Evolutionary conservation across 2,329 filamentous ascomycete species (phyloP).

Genomic region (Diaporthe ilicicola): DNA sequence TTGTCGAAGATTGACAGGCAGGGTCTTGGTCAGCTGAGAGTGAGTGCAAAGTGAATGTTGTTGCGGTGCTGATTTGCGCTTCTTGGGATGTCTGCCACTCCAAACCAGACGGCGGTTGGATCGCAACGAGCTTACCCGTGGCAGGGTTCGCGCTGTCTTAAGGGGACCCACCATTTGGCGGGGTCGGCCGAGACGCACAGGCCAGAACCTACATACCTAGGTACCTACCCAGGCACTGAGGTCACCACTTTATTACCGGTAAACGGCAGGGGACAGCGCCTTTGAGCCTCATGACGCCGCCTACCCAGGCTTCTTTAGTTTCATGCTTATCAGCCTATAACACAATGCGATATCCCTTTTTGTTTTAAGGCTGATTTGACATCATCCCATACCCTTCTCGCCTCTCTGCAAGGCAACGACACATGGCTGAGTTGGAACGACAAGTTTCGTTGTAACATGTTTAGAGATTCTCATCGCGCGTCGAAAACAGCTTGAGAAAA

Average conservation of each 20-base stretch:
- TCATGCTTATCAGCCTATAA: background rate
- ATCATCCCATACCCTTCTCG: background rate
- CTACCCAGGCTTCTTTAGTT: background rate
- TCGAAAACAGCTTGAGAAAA: background rate
- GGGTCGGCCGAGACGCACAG: conserved; percentile 1
- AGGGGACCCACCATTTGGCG: background rate
- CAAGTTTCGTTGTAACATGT: background rate
- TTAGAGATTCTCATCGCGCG: no score
- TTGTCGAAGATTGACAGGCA: background rate
- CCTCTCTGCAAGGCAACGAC: background rate
- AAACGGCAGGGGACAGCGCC: background rate
- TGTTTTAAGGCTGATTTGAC: conserved; percentile 5
- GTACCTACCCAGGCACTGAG: no score
- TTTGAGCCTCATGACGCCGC: conserved; percentile 18
- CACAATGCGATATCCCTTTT: conserved; percentile 6
- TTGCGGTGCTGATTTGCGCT: background rate
- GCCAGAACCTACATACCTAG: background rate
- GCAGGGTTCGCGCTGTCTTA: conserved; percentile 1
- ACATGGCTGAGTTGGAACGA: no score
- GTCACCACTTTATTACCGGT: background rate
- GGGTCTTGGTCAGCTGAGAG: background rate
- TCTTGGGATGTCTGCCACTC: conserved; percentile 10
- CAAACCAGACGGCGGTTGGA: background rate
- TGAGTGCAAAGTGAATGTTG: background rate
- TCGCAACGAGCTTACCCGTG: background rate